Conservation (phyloP, 805 yeast species). For the Sugiyamaella chiloensis region DNA sequence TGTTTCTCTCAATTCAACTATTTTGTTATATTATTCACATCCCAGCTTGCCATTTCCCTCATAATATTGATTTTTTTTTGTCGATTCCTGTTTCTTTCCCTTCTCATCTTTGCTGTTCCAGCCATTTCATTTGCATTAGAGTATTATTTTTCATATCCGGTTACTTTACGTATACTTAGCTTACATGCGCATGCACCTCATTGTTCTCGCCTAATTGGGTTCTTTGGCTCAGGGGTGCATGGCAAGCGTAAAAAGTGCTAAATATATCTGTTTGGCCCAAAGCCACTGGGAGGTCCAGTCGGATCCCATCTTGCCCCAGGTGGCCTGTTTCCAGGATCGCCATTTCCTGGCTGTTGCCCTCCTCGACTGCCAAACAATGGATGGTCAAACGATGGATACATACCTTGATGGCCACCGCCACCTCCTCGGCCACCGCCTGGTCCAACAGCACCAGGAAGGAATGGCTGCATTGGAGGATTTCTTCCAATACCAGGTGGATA, state of each 20-base stretch:
- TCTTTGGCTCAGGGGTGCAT: not conserved
- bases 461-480: conserved; percentile 35
- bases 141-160: too few relatives aligned
- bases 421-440: conserved; percentile 14
- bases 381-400: conserved; percentile 34
- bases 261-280: conserved; percentile 22
- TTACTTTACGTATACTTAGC: too few relatives aligned
- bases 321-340: conserved; percentile 28
- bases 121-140: too few relatives aligned
- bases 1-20: too few relatives aligned
- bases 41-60: too few relatives aligned
- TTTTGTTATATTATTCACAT: too few relatives aligned
- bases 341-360: conserved; percentile 17
- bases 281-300: conserved; percentile 30
- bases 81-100: too few relatives aligned
- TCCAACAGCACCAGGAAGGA: conserved; percentile 21
- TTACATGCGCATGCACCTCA: not conserved
- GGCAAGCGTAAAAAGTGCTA: not conserved
- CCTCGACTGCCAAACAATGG: conserved; percentile 28
- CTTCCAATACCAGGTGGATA: conserved; percentile 39
- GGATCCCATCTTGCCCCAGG: conserved; percentile 42
- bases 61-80: too few relatives aligned
- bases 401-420: conserved; percentile 28
- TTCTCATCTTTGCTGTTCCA: too few relatives aligned
- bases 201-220: not conserved